Evolutionary conservation across 2,329 filamentous ascomycete species (phyloP).

Genomic region (Neodidymelliopsis sp.): DNA sequence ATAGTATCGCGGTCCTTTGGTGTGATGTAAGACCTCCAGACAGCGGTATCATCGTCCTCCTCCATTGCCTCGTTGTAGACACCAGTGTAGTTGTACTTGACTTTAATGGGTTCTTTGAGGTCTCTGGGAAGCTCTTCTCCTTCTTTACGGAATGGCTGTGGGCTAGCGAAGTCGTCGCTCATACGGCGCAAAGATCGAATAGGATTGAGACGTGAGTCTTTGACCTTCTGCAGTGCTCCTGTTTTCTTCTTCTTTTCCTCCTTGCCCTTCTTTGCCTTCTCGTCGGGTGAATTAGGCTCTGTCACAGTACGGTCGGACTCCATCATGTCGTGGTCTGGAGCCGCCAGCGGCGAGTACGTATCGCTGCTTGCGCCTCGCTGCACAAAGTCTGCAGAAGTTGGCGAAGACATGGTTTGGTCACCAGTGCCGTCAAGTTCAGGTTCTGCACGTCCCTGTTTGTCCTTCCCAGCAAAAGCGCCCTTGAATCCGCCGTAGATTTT

Average conservation of each 20-base stretch:
- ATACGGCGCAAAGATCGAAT: slow-evolving; percentile 35
- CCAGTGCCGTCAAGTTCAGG: slow-evolving; percentile 27
- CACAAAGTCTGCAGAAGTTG: slow-evolving; percentile 37
- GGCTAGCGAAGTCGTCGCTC: slow-evolving; percentile 52
- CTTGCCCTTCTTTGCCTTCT: slow-evolving; percentile 26
- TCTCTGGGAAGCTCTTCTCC: slow-evolving; percentile 49
- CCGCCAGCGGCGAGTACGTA: slow-evolving; percentile 41
- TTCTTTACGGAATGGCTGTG: slow-evolving; percentile 52
- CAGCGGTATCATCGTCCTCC: slow-evolving; percentile 52
- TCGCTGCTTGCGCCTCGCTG: slow-evolving; percentile 41
- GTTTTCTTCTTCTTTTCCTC: slow-evolving; percentile 30
- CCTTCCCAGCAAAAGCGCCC: slow-evolving; percentile 39
- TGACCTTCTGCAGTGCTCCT: slow-evolving; percentile 30
- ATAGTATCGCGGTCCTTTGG: slow-evolving; percentile 86
- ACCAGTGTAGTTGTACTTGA: slow-evolving; percentile 41
- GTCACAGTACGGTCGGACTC: slow-evolving; percentile 28
- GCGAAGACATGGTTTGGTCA: slow-evolving; percentile 35
- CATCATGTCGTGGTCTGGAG: slow-evolving; percentile 30
- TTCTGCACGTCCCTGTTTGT: slow-evolving; percentile 17
- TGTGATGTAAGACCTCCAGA: slow-evolving; percentile 85
- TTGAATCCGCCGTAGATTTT: slow-evolving; percentile 51
- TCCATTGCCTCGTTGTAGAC: slow-evolving; percentile 40
- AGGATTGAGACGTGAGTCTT: slow-evolving; percentile 30
- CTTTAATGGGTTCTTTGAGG: slow-evolving; percentile 31
- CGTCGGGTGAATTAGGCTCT: slow-evolving; percentile 34